Evolutionary conservation across 257 asterid genomes (phyloP).

Genomic region (Rhazya stricta): DNA sequence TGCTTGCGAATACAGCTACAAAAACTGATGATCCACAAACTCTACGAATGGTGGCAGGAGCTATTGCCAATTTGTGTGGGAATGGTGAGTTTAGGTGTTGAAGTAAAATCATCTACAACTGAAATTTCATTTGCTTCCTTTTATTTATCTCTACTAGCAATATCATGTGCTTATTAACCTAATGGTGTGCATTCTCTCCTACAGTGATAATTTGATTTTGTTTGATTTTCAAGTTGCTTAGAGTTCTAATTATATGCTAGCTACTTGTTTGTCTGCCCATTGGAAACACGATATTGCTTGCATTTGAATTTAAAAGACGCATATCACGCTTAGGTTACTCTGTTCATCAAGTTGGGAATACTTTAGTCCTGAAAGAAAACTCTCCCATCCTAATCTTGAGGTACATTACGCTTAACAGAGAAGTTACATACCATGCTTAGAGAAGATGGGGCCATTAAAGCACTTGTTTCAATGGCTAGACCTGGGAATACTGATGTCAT

Average conservation of each 20-base stretch:
- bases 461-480: constrained; percentile 61
- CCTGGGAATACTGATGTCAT: constrained; percentile 56
- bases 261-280: neutral
- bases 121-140: neutral
- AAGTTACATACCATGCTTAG: constrained; percentile 53
- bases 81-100: constrained; percentile 49
- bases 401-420: constrained; percentile 37
- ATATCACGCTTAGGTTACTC: neutral
- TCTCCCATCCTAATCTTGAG: constrained; percentile 10
- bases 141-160: neutral
- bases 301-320: neutral
- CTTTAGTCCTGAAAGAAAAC: neutral
- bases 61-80: constrained; percentile 91
- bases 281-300: neutral
- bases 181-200: neutral
- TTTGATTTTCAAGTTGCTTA: neutral
- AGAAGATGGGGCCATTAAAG: constrained; percentile 80
- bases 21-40: constrained; percentile 81
- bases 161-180: neutral
- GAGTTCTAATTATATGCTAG: neutral
- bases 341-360: neutral
- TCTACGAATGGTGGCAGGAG: constrained; percentile 93
- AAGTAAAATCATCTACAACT: neutral
- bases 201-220: neutral
- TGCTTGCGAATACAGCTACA: constrained; percentile 61